Evolutionary conservation across 805 yeast species (phyloP), one percentile per base, ranked within the genome.

Genomic region (Candida krabiensis): DNA sequence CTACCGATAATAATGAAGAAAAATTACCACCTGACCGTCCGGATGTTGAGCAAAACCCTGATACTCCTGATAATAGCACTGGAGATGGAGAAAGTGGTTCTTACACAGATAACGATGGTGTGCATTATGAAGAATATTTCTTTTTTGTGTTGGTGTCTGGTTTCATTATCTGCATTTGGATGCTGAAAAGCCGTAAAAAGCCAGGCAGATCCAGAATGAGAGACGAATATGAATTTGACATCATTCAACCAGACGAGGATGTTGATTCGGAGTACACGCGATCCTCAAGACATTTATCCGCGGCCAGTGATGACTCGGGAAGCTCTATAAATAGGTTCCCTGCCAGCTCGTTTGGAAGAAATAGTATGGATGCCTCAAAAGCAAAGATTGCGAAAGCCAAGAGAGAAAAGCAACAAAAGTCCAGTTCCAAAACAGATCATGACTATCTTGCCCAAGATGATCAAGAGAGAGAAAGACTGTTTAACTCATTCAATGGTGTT

Each of bases 171-270:
- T 66, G 63, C 44, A 61, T 65, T 53, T 67, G 60, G 45, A 77
- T 67, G 52, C 71, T 58, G 49, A 70, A 63, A 19, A 53, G 41
- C 18, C 49, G 65, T 59, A 53, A 58, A 29, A 62, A 57, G 31
- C 69, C 71, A 44, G 70, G 63, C 5, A 48, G 65, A 22, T 56
- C 64, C 41, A 67, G 86, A 61, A 65, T 84, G 55, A 65, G 89
- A 63, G 77, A 83, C 52, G 88, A 81, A 27, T 81, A 76, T 52
- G 93, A 85, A 55, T 82, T 85, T 54, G 95, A 85, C 55, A 79
- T 84, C 32, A 85, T 85, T 30, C 83, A 80, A 14, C 83, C 53
- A 17, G 60, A 49, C 17, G 53, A 53, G 28, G 46, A 64, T 32
- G 40, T 43, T 17, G 53, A 49, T 18, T 42, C 45, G 12, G 49